Percentiles rank a stretch among this genome's conserved stretches.
phyloP scores from a whole-genome alignment of 2,329 filamentous ascomycete species.

The Colletotrichum sp. region DNA sequence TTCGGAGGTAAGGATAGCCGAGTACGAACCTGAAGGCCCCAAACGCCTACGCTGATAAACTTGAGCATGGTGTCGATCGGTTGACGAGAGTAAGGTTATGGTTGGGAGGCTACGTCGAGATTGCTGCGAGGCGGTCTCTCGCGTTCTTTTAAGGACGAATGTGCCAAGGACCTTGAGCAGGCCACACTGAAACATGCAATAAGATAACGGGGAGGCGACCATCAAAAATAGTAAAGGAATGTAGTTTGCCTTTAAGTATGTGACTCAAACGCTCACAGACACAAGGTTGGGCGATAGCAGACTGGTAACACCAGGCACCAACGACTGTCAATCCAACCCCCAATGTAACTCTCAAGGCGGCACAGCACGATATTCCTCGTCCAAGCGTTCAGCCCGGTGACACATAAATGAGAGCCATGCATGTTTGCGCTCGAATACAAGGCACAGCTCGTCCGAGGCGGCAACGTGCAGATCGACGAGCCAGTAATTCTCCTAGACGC shows the following conservation, averaged over 20 bases:
- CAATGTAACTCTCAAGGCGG: background rate
- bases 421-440: background rate
- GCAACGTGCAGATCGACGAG: background rate
- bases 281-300: background rate
- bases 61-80: background rate
- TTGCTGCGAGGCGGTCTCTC: background rate
- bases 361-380: background rate
- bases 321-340: background rate
- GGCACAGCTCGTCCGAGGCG: background rate
- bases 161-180: background rate
- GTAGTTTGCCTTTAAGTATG: background rate
- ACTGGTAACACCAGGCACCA: background rate
- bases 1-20: no score
- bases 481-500: background rate
- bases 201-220: background rate
- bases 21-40: conserved; percentile 8
- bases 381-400: background rate
- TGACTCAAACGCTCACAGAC: background rate
- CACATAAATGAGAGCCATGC: background rate
- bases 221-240: background rate
- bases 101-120: background rate
- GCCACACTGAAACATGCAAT: background rate
- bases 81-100: background rate
- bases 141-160: background rate
- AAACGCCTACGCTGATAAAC: conserved; percentile 3